Evolutionary conservation across 1,284 basidiomycete species (phyloP).

Genomic region (Leccinum solheimii): DNA sequence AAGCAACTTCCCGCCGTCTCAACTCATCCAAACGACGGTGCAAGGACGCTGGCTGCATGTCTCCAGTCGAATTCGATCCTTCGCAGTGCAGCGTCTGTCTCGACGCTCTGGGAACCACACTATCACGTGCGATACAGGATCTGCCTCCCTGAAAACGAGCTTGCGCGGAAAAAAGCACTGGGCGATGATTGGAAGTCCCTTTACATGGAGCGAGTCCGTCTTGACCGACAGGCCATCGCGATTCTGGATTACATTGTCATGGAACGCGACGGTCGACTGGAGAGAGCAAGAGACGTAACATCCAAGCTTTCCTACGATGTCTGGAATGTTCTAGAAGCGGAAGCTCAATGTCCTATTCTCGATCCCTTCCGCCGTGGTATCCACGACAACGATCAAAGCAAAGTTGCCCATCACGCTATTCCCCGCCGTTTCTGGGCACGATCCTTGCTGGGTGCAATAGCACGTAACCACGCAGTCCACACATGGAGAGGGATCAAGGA

Average conservation of each 20-base stretch:
- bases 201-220: conserved; percentile 44
- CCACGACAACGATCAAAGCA: conserved; percentile 11
- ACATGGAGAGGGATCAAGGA: conserved; percentile 40
- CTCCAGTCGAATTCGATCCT: conserved; percentile 26
- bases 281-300: conserved; percentile 38
- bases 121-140: conserved; percentile 50
- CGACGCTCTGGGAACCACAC: conserved; percentile 49
- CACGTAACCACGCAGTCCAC: conserved; percentile 43
- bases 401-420: conserved; percentile 36
- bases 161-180: conserved; percentile 31
- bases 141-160: conserved; percentile 39
- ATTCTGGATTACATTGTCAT: conserved; percentile 43
- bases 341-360: conserved; percentile 39
- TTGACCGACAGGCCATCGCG: conserved; percentile 45
- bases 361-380: conserved; percentile 29
- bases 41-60: conserved; percentile 30
- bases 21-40: conserved; percentile 20
- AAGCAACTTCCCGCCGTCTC: conserved; percentile 27
- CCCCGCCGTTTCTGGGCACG: conserved; percentile 58
- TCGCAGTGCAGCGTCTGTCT: conserved; percentile 27
- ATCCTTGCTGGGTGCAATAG: conserved; percentile 44
- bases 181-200: conserved; percentile 46
- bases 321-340: conserved; percentile 51
- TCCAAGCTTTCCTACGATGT: conserved; percentile 47
- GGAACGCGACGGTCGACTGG: conserved; percentile 37